Conservation (phyloP, 257 asterid genomes). For the Primulina tabacum region DNA sequence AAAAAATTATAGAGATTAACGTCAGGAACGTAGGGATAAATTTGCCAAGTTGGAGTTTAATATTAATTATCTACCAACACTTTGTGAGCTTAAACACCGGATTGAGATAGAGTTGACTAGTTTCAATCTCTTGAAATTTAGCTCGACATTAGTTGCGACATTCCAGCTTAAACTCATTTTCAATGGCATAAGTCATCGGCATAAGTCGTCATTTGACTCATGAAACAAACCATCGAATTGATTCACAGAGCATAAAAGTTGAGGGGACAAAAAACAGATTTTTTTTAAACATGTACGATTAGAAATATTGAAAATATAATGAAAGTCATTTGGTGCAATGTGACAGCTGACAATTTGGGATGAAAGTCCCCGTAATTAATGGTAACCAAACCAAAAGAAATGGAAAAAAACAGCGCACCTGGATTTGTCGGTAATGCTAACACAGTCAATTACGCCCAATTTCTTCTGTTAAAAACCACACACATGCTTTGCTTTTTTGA, state of each 20-base stretch:
- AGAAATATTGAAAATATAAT: background rate
- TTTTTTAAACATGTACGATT: too few species aligned
- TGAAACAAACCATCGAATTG: too few species aligned
- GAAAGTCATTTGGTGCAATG: background rate
- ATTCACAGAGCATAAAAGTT: too few species aligned
- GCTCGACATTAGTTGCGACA: too few species aligned
- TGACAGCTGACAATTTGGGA: background rate
- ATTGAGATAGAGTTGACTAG: too few species aligned
- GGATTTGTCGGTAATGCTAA: constrained; percentile 14
- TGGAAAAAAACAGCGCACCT: constrained; percentile 14
- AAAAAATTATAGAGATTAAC: too few species aligned
- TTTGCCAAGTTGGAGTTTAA: background rate
- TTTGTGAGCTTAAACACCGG: too few species aligned
- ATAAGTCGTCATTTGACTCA: too few species aligned
- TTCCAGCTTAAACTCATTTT: too few species aligned
- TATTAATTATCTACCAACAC: background rate
- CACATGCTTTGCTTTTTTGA: background rate
- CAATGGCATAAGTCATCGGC: too few species aligned
- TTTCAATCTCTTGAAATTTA: too few species aligned
- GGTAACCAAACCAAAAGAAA: constrained; percentile 18
- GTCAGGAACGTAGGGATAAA: background rate
- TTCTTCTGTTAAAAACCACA: background rate
- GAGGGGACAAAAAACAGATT: too few species aligned
- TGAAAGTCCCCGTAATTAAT: constrained; percentile 2
- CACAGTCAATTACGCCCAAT: constrained; percentile 16